Percentiles rank a stretch among this genome's conserved stretches.
Conservation (phyloP, 768 basidiomycete genomes). For the Kwoniella dendrophila region DNA sequence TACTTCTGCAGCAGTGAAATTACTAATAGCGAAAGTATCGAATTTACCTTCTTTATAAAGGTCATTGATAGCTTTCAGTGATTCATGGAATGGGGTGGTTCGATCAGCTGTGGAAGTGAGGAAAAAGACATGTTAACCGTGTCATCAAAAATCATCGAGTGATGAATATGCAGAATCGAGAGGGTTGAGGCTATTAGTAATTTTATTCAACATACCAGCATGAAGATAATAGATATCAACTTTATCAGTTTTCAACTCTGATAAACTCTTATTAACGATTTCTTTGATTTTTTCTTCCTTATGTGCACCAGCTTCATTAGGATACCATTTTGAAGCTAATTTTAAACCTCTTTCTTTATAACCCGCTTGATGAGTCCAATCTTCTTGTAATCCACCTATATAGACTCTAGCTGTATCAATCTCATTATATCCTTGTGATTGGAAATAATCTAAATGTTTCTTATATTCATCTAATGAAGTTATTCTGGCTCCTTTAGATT, state of each 20-base stretch:
- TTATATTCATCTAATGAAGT: conserved; percentile 53
- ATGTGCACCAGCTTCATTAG: conserved; percentile 52
- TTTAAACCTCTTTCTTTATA: conserved; percentile 62
- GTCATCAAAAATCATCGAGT: not conserved
- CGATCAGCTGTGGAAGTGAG: conserved; percentile 52
- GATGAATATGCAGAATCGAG: too few relatives aligned
- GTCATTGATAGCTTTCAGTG: conserved; percentile 60
- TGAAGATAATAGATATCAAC: conserved; percentile 63
- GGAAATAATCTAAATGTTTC: conserved; percentile 63
- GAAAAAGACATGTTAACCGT: not conserved
- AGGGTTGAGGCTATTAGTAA: too few relatives aligned
- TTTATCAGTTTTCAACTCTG: conserved; percentile 60
- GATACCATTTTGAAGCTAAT: conserved; percentile 67
- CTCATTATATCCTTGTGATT: conserved; percentile 64
- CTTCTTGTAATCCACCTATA: conserved; percentile 52
- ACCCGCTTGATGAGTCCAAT: conserved; percentile 40
- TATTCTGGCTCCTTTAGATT: conserved; percentile 41
- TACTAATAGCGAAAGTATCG: conserved; percentile 60
- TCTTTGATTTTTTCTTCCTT: conserved; percentile 56
- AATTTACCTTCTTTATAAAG: conserved; percentile 64
- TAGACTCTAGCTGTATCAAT: conserved; percentile 56
- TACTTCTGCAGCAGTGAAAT: conserved; percentile 59
- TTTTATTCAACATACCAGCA: conserved; percentile 22
- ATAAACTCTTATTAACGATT: conserved; percentile 56
- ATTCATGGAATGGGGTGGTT: conserved; percentile 60